Base-by-base conservation (phyloP, 805 yeast species). In the Kazachstania bromeliacearum region DNA sequence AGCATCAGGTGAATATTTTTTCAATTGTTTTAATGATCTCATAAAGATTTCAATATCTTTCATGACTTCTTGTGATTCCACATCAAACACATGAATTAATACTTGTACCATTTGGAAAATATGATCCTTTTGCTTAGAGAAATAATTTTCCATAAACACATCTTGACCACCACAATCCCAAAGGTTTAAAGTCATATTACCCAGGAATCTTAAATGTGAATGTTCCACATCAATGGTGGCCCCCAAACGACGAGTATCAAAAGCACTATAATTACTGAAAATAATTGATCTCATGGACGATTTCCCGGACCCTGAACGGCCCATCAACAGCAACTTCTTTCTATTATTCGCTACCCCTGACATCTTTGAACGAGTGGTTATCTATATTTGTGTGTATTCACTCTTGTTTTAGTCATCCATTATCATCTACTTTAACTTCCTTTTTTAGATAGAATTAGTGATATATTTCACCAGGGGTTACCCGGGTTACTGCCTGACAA, bases 151-250 rank as follows among this genome's bases (percentile, higher is more conserved):
- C 85, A 92, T 88, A 47, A 88, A 92, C 2, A 82, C 85, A 58
- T 92, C 96, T 57, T 92, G 98, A 3, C 95, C 95, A 51, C 97
- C 98, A 62, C 98, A 92, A 59, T 92, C 98, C 97, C 97, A 88
- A 16, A 92, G 65, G 51, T 89, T 89, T 31, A 92, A 66, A 1
- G 96, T 87, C 94, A 92, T 85, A 56, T 89, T 88, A 1, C 96
- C 96, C 40, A 92, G 66, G 51, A 92, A 88, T 34, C 97, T 67
- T 38, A 92, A 63, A 61, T 89, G 95, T 2, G 96, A 85, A 55
- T 92, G 96, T 55, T 92, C 98, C n/a, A 92, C 96, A 54, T 92
- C 98, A 39, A 92, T 88, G 0, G 98, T 92, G 8, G 98, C 97
- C 2, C 97, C 97, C 10, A 92, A 62, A 39, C 97, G 69, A 44